A percentile compares a stretch with the other conserved stretches of the same genome.
These are phyloP conservation scores for Aspergillus biplanus DNA, from an alignment of 495 filamentous ascomycete genomes.

Conservation along the genomic window DNA sequence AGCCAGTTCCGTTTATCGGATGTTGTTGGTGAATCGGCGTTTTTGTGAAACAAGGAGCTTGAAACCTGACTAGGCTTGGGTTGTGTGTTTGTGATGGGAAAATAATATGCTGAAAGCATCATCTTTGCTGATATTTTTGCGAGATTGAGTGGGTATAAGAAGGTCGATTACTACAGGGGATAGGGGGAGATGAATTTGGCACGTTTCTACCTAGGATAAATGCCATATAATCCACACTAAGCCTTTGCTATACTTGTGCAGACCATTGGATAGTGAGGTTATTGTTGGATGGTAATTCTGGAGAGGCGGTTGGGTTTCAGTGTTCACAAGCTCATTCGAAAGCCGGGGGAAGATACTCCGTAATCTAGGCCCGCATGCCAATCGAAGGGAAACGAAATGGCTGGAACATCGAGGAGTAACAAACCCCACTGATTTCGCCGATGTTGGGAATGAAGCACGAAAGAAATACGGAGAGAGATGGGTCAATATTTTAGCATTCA, in stretches of 20 bases:
- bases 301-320: background rate
- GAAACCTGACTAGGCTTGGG: background rate
- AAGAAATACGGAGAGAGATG: conserved; percentile 45
- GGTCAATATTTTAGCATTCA: conserved; percentile 30
- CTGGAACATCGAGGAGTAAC: conserved; percentile 33
- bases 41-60: background rate
- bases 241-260: background rate
- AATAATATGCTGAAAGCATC: background rate
- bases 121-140: background rate
- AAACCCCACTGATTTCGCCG: conserved; percentile 35
- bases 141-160: background rate
- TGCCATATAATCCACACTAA: background rate
- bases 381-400: conserved; percentile 32
- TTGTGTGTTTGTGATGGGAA: background rate
- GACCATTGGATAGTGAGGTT: background rate
- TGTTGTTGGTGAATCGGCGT: background rate
- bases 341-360: conserved; percentile 2
- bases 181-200: no score
- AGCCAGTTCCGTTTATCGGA: background rate
- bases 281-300: background rate
- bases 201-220: background rate
- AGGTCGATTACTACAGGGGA: no score
- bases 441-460: conserved; percentile 33
- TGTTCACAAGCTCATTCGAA: background rate
- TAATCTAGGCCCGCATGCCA: background rate